Percentiles rank a stretch among this genome's conserved stretches.
Evolutionary conservation across 305 asterid species (phyloP).

Genomic region (Coffea humblotiana): DNA sequence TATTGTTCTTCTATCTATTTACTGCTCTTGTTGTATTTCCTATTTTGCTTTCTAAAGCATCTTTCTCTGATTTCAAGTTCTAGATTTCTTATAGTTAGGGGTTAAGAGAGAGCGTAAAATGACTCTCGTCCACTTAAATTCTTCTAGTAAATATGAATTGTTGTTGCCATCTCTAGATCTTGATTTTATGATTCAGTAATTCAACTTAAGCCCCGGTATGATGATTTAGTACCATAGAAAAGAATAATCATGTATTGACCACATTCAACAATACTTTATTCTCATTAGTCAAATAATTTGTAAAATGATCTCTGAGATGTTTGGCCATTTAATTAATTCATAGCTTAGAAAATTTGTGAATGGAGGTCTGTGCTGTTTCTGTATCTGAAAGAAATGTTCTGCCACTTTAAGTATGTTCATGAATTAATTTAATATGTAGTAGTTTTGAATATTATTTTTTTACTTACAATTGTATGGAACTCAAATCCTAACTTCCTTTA

Average conservation of each 20-base stretch:
- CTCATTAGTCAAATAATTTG: background rate
- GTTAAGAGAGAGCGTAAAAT: background rate
- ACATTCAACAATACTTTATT: background rate
- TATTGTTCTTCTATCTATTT: background rate
- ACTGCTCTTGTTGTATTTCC: background rate
- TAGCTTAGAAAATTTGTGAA: background rate
- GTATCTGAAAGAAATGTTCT: background rate
- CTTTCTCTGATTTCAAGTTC: no score
- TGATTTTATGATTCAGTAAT: no score
- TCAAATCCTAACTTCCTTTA: background rate
- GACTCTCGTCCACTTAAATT: background rate
- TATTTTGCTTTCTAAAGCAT: no score
- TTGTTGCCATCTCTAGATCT: no score
- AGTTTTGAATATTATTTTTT: background rate
- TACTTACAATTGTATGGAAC: background rate
- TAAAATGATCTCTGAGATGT: constrained; percentile 1
- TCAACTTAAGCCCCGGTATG: no score
- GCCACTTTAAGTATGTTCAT: background rate
- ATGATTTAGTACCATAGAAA: no score
- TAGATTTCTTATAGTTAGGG: no score
- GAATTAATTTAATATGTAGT: background rate
- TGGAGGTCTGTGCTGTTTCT: background rate
- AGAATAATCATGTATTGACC: background rate
- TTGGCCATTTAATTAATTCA: constrained; percentile 1
- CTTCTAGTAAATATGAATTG: background rate